Conservation (phyloP, 2,329 filamentous ascomycete genomes). For the Pezicula radicicola region DNA sequence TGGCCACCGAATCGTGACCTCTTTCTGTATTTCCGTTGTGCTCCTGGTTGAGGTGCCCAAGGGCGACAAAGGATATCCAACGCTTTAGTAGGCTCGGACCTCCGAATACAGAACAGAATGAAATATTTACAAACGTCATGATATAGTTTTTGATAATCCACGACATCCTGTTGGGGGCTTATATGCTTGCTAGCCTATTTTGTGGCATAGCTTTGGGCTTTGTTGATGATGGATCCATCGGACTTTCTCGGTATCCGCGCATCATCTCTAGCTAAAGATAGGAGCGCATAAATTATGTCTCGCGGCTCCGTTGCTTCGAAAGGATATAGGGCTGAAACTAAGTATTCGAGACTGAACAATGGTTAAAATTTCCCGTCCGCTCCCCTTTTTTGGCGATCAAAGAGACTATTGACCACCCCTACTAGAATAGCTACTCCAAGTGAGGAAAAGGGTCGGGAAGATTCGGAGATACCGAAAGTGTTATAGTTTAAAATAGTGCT, state of each 20-base stretch:
- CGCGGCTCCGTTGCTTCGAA: neutral
- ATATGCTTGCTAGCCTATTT: neutral
- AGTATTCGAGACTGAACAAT: neutral
- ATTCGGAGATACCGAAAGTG: too few species aligned
- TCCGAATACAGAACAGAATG: neutral
- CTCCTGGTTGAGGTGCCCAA: neutral
- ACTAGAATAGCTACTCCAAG: too few species aligned
- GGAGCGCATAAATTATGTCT: neutral
- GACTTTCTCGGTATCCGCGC: too few species aligned
- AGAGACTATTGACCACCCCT: too few species aligned
- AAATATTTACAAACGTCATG: neutral
- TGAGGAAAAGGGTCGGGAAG: too few species aligned
- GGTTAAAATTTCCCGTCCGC: neutral
- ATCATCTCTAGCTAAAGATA: neutral
- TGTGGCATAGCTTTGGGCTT: neutral
- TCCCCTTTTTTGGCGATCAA: neutral
- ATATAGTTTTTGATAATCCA: neutral
- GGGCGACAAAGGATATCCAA: neutral
- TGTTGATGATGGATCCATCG: neutral
- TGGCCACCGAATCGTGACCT: neutral
- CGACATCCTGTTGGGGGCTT: neutral
- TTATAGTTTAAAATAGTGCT: too few species aligned
- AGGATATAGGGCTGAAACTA: neutral
- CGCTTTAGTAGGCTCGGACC: neutral
- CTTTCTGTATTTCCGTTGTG: neutral